Conservation (phyloP, 2,329 filamentous ascomycete genomes). For the Colletotrichum graminicola region DNA sequence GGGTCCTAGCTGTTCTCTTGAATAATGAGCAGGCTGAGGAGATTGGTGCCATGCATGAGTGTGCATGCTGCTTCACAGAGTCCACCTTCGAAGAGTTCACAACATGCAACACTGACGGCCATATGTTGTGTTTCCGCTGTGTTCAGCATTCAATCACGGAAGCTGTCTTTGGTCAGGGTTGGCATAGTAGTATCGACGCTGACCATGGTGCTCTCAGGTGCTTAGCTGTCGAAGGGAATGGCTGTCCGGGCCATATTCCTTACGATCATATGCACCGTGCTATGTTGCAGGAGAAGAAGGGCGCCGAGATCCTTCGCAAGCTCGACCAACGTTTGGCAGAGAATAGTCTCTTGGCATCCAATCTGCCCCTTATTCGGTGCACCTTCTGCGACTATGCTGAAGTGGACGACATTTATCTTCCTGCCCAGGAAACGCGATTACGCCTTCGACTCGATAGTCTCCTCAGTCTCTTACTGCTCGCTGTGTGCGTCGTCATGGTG, state of each 20-base stretch:
- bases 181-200: constrained; percentile 82
- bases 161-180: constrained; percentile 92
- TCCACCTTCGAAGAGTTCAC: constrained; percentile 80
- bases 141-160: constrained; percentile 86
- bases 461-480: constrained; percentile 62
- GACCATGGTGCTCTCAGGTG: constrained; percentile 82
- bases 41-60: constrained; percentile 72
- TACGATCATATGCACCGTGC: constrained; percentile 78
- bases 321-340: constrained; percentile 85
- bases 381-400: constrained; percentile 95
- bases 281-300: constrained; percentile 76
- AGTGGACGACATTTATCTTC: constrained; percentile 80
- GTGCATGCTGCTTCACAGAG: constrained; percentile 81
- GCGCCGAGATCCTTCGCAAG: constrained; percentile 77
- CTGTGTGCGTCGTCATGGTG: constrained; percentile 65
- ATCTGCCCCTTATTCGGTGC: constrained; percentile 82
- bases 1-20: constrained; percentile 63
- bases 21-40: constrained; percentile 72
- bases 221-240: constrained; percentile 77
- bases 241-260: constrained; percentile 82
- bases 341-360: constrained; percentile 79
- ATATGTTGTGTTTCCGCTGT: constrained; percentile 85
- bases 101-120: constrained; percentile 75
- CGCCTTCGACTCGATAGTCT: constrained; percentile 67
- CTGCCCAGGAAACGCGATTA: constrained; percentile 65